Conservation (phyloP, 371 early-diverging fungal genomes). For the Phascolomyces articulosus region DNA sequence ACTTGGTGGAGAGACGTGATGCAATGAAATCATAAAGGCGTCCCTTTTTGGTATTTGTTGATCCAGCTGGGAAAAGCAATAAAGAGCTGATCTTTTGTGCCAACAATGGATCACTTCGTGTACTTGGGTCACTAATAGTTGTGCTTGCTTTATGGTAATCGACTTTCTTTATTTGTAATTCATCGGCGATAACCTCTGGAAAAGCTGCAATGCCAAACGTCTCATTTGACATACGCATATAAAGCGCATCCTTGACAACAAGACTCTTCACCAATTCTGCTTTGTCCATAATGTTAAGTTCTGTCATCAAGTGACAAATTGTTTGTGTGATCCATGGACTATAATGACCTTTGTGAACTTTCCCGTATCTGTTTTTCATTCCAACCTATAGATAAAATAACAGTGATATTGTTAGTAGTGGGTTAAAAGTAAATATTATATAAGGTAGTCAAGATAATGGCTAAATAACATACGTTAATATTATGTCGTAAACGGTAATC, state of each 20-base stretch:
- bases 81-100: not conserved
- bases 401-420: too few relatives aligned
- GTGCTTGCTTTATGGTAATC: not conserved
- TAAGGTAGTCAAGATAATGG: too few relatives aligned
- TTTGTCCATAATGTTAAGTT: not conserved
- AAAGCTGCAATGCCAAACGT: not conserved
- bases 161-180: not conserved
- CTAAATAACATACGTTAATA: not conserved
- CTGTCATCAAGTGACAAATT: not conserved
- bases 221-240: not conserved
- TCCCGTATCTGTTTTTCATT: not conserved
- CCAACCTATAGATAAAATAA: not conserved
- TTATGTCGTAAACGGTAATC: not conserved
- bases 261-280: not conserved
- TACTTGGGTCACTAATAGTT: not conserved
- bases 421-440: too few relatives aligned
- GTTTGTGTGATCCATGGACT: not conserved
- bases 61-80: not conserved
- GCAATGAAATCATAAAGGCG: not conserved
- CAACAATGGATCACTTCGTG: not conserved
- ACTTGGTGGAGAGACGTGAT: not conserved
- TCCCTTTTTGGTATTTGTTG: not conserved
- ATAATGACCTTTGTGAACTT: not conserved
- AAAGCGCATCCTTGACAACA: not conserved
- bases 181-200: not conserved